Evolutionary conservation across 106 monocot genomes (phyloP).

Genomic region (Chionographis japonica): DNA sequence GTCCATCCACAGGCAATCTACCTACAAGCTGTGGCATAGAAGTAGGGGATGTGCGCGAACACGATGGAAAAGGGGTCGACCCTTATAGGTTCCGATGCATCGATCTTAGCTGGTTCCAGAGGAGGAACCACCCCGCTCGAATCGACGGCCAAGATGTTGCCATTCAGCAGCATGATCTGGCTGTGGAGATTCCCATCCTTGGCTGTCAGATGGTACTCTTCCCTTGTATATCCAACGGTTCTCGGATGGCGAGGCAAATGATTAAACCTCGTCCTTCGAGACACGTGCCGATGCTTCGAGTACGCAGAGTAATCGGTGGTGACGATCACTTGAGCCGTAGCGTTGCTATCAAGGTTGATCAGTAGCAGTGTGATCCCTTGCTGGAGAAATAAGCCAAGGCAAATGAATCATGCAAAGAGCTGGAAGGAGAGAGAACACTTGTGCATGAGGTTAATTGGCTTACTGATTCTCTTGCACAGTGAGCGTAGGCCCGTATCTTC

Average conservation of each 20-base stretch:
- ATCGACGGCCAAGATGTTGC: conserved; percentile 20
- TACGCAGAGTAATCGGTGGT: not conserved
- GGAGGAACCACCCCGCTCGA: conserved; percentile 25
- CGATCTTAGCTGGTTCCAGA: conserved; percentile 13
- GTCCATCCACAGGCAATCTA: conserved; percentile 4
- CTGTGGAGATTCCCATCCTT: conserved; percentile 42
- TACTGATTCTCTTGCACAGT: conserved; percentile 40
- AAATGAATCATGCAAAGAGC: not conserved
- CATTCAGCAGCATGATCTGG: conserved; percentile 38
- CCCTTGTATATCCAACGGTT: conserved; percentile 8
- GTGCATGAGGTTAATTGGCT: not conserved
- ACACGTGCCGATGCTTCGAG: not conserved
- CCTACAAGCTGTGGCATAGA: conserved; percentile 9
- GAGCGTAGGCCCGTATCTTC: conserved; percentile 40
- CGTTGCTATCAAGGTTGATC: conserved; percentile 38
- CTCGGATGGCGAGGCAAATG: not conserved
- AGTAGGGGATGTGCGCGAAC: conserved; percentile 1
- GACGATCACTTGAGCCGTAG: conserved; percentile 15
- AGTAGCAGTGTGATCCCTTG: conserved; percentile 40
- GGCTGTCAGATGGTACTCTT: conserved; percentile 47
- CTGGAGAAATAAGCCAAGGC: conserved; percentile 5
- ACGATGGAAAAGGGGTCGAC: not conserved
- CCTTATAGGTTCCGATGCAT: conserved; percentile 20
- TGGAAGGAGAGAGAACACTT: not conserved
- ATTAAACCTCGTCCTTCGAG: conserved; percentile 4